These are phyloP conservation scores for Neotropicomus parvogracilis DNA, from an alignment of 1,284 basidiomycete genomes.

Conservation along the genomic window DNA sequence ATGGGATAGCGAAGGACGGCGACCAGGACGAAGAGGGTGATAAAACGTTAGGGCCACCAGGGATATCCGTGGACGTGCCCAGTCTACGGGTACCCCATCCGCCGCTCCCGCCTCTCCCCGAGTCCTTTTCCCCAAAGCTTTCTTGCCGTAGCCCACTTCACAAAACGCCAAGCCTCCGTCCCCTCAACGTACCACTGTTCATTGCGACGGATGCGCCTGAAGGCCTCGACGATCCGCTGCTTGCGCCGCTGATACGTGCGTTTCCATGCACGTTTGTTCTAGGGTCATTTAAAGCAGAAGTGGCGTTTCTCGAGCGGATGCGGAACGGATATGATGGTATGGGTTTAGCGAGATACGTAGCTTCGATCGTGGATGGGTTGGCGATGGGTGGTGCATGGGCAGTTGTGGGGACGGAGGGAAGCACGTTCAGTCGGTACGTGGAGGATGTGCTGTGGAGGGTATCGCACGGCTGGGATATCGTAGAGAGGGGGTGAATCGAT, in stretches of 20 bases:
- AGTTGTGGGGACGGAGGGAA: slow-evolving; percentile 65
- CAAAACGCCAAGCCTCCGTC: slow-evolving; percentile 30
- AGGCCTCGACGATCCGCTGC: slow-evolving; percentile 43
- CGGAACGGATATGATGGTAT: slow-evolving; percentile 54
- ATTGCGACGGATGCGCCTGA: slow-evolving; percentile 64
- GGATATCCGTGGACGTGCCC: slow-evolving; percentile 16
- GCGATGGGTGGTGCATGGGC: slow-evolving; percentile 53
- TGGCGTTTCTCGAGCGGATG: slow-evolving; percentile 39
- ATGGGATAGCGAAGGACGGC: neutral
- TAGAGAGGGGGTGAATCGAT: slow-evolving; percentile 44
- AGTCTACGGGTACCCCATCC: slow-evolving; percentile 21
- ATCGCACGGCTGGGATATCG: slow-evolving; percentile 51
- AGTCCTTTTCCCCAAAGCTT: slow-evolving; percentile 21
- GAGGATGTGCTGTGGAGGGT: slow-evolving; percentile 62
- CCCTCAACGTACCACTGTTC: slow-evolving; percentile 62
- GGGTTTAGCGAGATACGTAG: slow-evolving; percentile 45
- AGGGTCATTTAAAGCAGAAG: slow-evolving; percentile 47
- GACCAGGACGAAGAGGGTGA: neutral
- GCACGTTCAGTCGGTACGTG: slow-evolving; percentile 71
- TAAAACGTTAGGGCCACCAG: slow-evolving; percentile 15
- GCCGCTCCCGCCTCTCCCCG: slow-evolving; percentile 20
- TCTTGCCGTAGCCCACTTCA: slow-evolving; percentile 39
- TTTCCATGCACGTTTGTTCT: slow-evolving; percentile 74
- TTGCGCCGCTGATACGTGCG: slow-evolving; percentile 48
- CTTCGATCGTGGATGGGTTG: slow-evolving; percentile 69